These are phyloP conservation scores for Solanum chaucha DNA, from an alignment of 257 asterid genomes.

Conservation along the genomic window DNA sequence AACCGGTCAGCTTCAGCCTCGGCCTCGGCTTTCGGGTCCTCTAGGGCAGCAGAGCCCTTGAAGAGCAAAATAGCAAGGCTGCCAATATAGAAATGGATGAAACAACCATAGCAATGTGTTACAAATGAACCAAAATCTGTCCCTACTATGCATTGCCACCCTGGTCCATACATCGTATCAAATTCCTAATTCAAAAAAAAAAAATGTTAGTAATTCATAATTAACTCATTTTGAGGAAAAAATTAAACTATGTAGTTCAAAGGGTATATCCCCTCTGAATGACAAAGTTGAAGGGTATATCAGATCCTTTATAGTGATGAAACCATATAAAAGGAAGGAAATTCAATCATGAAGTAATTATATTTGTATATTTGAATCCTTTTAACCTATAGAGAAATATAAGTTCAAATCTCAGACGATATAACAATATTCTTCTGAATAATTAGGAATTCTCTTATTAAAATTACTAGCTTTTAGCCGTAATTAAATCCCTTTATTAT, in stretches of 20 bases:
- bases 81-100: conserved; percentile 62
- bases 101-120: conserved; percentile 75
- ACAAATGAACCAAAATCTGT: conserved; percentile 89
- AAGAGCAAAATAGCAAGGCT: conserved; percentile 72
- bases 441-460: not conserved
- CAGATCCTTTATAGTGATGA: not conserved
- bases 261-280: rapidly evolving
- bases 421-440: not conserved
- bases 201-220: not conserved
- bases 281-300: no score
- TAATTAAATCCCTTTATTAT: not conserved
- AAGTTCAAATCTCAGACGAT: not conserved
- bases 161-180: conserved; percentile 48
- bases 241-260: no score
- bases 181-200: conserved; percentile 19
- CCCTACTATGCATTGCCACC: conserved; percentile 95
- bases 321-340: not conserved
- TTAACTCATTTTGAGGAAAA: not conserved
- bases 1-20: not conserved
- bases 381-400: not conserved
- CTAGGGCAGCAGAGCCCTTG: conserved; percentile 30
- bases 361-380: not conserved
- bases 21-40: not conserved
- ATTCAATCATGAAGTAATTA: not conserved
- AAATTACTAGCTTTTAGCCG: not conserved